phyloP scores from a whole-genome alignment of 2,329 filamentous ascomycete genomes.

The Calonectria pteridis region DNA sequence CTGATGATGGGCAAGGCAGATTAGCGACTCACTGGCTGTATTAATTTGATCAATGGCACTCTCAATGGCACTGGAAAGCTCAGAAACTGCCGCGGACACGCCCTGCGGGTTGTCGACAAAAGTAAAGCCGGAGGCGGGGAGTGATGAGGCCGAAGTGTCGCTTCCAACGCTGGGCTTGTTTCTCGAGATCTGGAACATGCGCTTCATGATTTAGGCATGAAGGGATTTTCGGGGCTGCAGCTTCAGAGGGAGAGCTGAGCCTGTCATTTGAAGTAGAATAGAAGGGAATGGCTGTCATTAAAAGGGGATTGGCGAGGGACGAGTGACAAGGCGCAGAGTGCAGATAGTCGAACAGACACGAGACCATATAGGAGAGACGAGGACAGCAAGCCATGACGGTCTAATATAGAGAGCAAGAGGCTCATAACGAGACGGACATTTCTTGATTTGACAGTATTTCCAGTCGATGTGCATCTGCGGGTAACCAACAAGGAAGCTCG shows the following conservation, averaged over 20 bases:
- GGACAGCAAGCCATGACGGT: background rate
- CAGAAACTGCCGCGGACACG: slow-evolving; percentile 5
- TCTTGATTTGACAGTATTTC: slow-evolving; percentile 10
- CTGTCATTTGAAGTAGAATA: background rate
- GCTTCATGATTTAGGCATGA: slow-evolving; percentile 16
- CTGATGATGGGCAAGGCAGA: background rate
- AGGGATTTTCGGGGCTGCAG: background rate
- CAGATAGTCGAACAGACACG: background rate
- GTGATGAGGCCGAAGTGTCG: background rate
- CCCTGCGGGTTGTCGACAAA: slow-evolving; percentile 22
- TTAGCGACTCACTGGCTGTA: slow-evolving; percentile 10
- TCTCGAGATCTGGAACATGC: slow-evolving; percentile 12
- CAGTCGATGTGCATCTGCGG: slow-evolving; percentile 4
- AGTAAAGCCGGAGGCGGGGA: slow-evolving; percentile 17
- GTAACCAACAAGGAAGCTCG: slow-evolving; percentile 17
- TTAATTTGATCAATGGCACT: slow-evolving; percentile 15
- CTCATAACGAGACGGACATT: background rate
- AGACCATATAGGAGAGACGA: background rate
- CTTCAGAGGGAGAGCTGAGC: background rate
- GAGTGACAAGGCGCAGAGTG: background rate
- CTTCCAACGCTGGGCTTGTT: slow-evolving; percentile 5
- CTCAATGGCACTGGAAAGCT: slow-evolving; percentile 14
- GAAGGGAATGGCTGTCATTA: background rate
- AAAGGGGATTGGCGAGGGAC: background rate
- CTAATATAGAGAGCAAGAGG: slow-evolving; percentile 8